phyloP scores from a whole-genome alignment of 1,139 yeast species.

The Sugiyamaella novakii region DNA sequence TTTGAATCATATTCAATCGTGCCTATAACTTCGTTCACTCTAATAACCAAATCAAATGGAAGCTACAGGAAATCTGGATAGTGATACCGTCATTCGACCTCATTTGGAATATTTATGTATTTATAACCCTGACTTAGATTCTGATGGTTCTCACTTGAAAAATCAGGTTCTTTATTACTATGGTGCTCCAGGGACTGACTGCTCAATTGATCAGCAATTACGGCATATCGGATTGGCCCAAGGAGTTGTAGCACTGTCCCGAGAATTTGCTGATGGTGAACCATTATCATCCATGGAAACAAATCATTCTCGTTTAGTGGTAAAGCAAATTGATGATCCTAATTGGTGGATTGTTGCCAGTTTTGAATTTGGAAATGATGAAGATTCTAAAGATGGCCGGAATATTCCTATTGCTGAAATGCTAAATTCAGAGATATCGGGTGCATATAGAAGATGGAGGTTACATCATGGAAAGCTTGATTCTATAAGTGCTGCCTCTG shows the following conservation, averaged over 20 bases:
- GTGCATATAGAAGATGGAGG: conserved; percentile 37
- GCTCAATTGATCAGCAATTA: conserved; percentile 31
- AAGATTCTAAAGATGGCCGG: conserved; percentile 22
- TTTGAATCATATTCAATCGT: no score
- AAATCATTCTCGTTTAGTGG: conserved; percentile 32
- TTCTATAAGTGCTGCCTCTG: conserved; percentile 16
- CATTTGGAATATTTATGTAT: conserved; percentile 34
- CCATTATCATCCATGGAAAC: conserved; percentile 36
- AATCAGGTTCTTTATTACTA: conserved; percentile 38
- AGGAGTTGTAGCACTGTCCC: conserved; percentile 38
- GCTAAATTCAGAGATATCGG: conserved; percentile 32
- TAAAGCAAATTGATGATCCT: conserved; percentile 32
- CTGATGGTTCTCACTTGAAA: conserved; percentile 31
- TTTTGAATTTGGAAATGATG: conserved; percentile 22
- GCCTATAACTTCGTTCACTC: no score
- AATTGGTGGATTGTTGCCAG: conserved; percentile 38
- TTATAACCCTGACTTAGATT: conserved; percentile 39
- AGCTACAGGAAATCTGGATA: not conserved
- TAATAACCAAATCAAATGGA: conserved; percentile 11
- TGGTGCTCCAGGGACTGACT: conserved; percentile 25
- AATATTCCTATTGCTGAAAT: conserved; percentile 32
- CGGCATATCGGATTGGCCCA: conserved; percentile 39
- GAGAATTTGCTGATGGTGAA: conserved; percentile 35
- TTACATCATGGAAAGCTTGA: conserved; percentile 35
- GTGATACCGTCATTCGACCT: conserved; percentile 1